Evolutionary conservation across 441 rosid genomes (phyloP), one percentile per base, ranked within the genome.

Genomic region (Adansonia madagascariensis): DNA sequence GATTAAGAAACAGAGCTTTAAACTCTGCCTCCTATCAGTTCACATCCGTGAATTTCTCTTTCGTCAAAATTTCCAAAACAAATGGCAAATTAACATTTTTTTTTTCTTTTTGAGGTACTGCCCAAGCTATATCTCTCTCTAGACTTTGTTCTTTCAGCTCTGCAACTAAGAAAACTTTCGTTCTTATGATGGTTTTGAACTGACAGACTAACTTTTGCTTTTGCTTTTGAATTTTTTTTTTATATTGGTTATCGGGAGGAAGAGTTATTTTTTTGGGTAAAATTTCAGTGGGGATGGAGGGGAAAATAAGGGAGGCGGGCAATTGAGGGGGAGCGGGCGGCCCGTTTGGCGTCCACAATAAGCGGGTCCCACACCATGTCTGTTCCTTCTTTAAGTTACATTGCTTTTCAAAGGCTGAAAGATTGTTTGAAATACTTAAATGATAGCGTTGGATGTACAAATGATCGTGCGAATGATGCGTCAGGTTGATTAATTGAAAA

Each of bases 301-400:
- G 63, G 27, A 6, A 41, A 41, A 4, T 31, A 31, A 31, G 44
- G 18, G 12, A 7, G 14, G 35, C 22, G 74, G 18, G 14, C 2
- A 0, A 15, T 0, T 8, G 20, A 12, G 65, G 49, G 73, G 35
- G 75, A n/a, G 81, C 3, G 44, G 6, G 73, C 22, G 49, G 75
- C 69, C n/a, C 3, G 1, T 7, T 4, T 62, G 76, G 84, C 75
- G 31, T 15, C 80, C 81, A 60, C 46, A 1, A 11, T 0, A 66
- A 17, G 76, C 68, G 56, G 86, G 89, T 46, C 83, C 90, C 73
- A 44, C 43, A 31, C 35, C 35, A 31, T 31, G 1, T 41, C 53
- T 90, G 95, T 82, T 80, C 78, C 87, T 80, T 62, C 86, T 86
- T 87, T 85, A 35, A 82, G 74, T 88, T 81, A 84, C 94, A 91